These are phyloP conservation scores for Adenanthera pavonina DNA, from an alignment of 306 rosid species.

Conservation along the genomic window DNA sequence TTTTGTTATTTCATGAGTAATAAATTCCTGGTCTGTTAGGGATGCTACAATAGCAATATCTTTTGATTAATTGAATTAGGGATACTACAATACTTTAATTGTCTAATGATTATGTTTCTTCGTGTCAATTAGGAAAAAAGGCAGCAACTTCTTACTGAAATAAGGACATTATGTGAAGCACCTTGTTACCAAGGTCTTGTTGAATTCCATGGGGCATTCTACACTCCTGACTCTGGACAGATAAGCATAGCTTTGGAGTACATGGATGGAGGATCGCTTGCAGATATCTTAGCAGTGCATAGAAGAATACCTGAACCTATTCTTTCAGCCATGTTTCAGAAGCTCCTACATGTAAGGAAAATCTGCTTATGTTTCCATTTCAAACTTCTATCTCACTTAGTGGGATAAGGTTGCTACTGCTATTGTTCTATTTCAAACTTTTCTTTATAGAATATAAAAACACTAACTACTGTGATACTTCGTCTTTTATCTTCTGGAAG, in stretches of 20 bases:
- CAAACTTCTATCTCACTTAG: background rate
- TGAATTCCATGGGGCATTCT: constrained; percentile 98
- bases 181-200: constrained; percentile 93
- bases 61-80: background rate
- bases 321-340: constrained; percentile 88
- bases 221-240: constrained; percentile 95
- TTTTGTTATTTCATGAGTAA: constrained; percentile 8
- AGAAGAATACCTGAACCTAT: constrained; percentile 80
- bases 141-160: constrained; percentile 95
- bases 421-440: constrained; percentile 29
- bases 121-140: constrained; percentile 79
- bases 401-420: too few relatives aligned
- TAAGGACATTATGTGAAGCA: constrained; percentile 93
- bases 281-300: constrained; percentile 71
- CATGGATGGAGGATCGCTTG: constrained; percentile 98
- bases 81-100: background rate
- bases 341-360: constrained; percentile 75
- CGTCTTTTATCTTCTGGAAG: constrained; percentile 50
- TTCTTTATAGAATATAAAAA: constrained; percentile 19
- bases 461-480: constrained; percentile 24
- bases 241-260: constrained; percentile 98
- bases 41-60: background rate
- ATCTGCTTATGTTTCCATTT: constrained; percentile 31
- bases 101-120: constrained; percentile 29
- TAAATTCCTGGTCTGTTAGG: constrained; percentile 15